Percentiles rank a stretch among this genome's conserved stretches.
phyloP scores from a whole-genome alignment of 2,329 filamentous ascomycete genomes.

The Penicillium sp. region DNA sequence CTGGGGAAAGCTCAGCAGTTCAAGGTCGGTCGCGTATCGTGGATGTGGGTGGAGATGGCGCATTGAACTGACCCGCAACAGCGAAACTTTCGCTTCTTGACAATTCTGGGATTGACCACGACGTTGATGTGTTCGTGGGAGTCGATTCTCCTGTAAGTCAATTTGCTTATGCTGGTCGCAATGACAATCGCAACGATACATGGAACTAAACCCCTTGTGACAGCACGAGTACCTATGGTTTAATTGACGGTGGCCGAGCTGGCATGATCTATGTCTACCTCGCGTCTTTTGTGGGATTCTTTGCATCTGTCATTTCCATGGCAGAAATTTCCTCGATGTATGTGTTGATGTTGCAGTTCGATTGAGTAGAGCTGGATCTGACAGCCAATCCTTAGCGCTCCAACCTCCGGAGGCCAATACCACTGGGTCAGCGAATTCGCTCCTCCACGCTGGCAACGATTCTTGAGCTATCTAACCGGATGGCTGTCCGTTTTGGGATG shows the following conservation, averaged over 20 bases:
- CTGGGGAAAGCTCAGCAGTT: constrained; percentile 55
- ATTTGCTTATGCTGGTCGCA: background rate
- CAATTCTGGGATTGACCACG: constrained; percentile 43
- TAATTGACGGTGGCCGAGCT: constrained; percentile 37
- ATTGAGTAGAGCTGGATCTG: background rate
- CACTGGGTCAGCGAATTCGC: constrained; percentile 45
- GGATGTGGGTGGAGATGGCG: background rate
- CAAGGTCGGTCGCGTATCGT: constrained; percentile 29
- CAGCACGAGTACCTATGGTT: constrained; percentile 30
- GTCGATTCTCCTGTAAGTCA: constrained; percentile 41
- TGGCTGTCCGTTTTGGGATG: constrained; percentile 43
- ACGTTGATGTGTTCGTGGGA: constrained; percentile 46
- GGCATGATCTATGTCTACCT: constrained; percentile 43
- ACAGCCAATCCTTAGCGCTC: constrained; percentile 25
- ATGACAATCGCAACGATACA: background rate
- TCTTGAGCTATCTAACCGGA: constrained; percentile 42
- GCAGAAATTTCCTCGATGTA: constrained; percentile 45
- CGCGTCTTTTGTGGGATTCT: constrained; percentile 38
- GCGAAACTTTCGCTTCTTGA: constrained; percentile 44
- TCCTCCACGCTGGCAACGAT: constrained; percentile 33
- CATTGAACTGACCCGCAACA: constrained; percentile 21
- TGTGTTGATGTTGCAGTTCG: background rate
- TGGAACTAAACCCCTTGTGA: background rate
- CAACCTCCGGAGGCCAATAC: constrained; percentile 44
- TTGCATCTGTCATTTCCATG: constrained; percentile 41